These are phyloP conservation scores for Mollisia scopiformis DNA, from an alignment of 2,329 filamentous ascomycete genomes.

Conservation along the genomic window DNA sequence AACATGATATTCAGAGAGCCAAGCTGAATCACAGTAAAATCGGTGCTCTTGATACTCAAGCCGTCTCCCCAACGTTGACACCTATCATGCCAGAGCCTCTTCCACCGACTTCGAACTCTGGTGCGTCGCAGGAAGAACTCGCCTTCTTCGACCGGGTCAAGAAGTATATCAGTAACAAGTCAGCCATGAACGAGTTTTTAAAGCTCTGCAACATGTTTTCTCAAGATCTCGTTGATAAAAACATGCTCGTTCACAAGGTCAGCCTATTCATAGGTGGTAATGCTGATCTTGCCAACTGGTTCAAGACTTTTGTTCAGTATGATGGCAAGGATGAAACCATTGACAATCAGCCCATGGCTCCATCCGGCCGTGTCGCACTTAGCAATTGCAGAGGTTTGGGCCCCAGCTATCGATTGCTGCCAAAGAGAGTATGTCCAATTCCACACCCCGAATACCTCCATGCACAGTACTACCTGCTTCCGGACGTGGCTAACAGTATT, in stretches of 20 bases:
- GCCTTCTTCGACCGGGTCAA: slow-evolving; percentile 96
- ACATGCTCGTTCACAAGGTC: slow-evolving; percentile 80
- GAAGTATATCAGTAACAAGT: slow-evolving; percentile 92
- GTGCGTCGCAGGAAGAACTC: slow-evolving; percentile 83
- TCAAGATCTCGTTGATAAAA: slow-evolving; percentile 87
- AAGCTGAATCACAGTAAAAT: slow-evolving; percentile 73
- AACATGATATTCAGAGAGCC: slow-evolving; percentile 51
- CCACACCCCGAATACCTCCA: not conserved
- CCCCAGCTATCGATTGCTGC: slow-evolving; percentile 90
- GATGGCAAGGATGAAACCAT: slow-evolving; percentile 78
- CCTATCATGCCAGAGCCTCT: slow-evolving; percentile 88
- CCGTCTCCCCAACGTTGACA: slow-evolving; percentile 81
- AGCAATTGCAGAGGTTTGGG: slow-evolving; percentile 96
- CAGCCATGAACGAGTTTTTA: slow-evolving; percentile 91
- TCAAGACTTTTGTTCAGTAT: slow-evolving; percentile 81
- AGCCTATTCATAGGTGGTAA: slow-evolving; percentile 86
- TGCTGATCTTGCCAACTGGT: slow-evolving; percentile 84
- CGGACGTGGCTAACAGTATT: not conserved
- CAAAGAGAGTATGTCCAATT: slow-evolving; percentile 65
- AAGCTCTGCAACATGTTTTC: slow-evolving; percentile 97
- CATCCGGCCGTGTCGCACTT: slow-evolving; percentile 82
- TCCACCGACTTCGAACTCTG: slow-evolving; percentile 71
- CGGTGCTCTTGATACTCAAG: slow-evolving; percentile 31
- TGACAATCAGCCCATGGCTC: slow-evolving; percentile 75
- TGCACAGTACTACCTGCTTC: not conserved